Percentiles rank a stretch among this genome's conserved stretches.
These are phyloP conservation scores for rapeseed (Brassica napus) DNA, from an alignment of 345 rosid genomes.

Conservation along the genomic window Da-Ae NC_063442.1:31704501-31705000, in stretches of 20 bases:
- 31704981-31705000: conserved; percentile 3
- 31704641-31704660: conserved; percentile 40
- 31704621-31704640: conserved; percentile 2
- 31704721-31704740: conserved; percentile 90
- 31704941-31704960: conserved; percentile 19
- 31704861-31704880: conserved; percentile 22
- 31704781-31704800: conserved; percentile 56
- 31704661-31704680: conserved; percentile 35
- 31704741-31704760: conserved; percentile 83
- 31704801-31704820: not conserved
- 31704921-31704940: conserved; percentile 7
- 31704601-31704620: conserved; percentile 40
- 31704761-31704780: conserved; percentile 92
- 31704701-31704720: conserved; percentile 19
- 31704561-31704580: not conserved
- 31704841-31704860: conserved; percentile 8
- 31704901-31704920: not conserved
- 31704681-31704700: conserved; percentile 21
- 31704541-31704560: not conserved
- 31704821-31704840: not conserved
- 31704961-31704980: not conserved
- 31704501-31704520: conserved; percentile 15
- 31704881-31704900: not conserved
- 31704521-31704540: not conserved
- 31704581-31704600: not conserved